Percentiles rank a stretch among this genome's conserved stretches.
phyloP scores from a whole-genome alignment of 768 basidiomycete genomes.

The Termitomyces sp. region DNA sequence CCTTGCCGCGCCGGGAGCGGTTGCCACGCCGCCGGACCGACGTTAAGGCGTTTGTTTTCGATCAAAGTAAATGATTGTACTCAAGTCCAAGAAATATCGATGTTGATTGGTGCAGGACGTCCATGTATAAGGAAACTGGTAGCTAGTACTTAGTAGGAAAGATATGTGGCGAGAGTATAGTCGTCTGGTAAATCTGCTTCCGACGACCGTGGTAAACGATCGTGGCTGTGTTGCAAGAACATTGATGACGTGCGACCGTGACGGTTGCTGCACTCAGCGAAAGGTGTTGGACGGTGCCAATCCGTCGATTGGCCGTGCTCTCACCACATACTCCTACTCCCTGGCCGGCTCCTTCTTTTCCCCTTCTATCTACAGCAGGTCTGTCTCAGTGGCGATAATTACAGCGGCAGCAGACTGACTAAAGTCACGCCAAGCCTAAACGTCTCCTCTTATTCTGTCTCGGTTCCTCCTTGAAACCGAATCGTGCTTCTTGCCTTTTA shows the following conservation, averaged over 20 bases:
- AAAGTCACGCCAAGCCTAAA: constrained; percentile 20
- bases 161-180: neutral
- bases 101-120: no score
- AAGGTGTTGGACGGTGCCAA: neutral
- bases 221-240: neutral
- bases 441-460: constrained; percentile 9
- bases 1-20: no score
- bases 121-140: no score
- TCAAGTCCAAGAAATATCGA: no score
- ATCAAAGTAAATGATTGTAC: no score
- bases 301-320: neutral
- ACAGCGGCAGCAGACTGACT: constrained; percentile 12
- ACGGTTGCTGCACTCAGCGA: neutral
- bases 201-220: neutral
- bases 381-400: constrained; percentile 4
- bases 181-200: neutral
- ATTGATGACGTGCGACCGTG: neutral
- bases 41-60: no score
- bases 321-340: neutral
- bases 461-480: constrained; percentile 14
- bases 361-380: constrained; percentile 13
- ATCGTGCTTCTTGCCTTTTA: constrained; percentile 25
- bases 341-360: neutral
- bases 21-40: no score
- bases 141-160: no score